Base-by-base conservation (phyloP, 2,329 filamentous ascomycete species). In the Thelonectria rubi region DNA sequence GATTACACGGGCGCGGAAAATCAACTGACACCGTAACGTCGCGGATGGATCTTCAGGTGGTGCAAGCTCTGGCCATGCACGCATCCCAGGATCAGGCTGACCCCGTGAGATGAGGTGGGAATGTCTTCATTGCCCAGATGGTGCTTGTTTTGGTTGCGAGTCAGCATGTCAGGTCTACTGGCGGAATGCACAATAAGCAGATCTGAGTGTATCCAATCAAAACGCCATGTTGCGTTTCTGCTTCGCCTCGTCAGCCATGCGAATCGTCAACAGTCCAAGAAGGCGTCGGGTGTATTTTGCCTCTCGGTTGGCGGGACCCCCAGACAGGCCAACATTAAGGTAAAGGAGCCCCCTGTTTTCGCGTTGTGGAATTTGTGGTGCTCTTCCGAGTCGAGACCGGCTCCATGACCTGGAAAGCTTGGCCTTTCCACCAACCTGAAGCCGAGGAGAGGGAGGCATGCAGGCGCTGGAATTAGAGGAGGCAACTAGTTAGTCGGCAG, bases 391-490 rank as follows among this genome's bases (percentile, higher is more conserved):
- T 55, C 53, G 32, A 55, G 53, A 48, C 53, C 53, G 24, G 45
- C 24, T 48, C 21, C 9, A 11, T 46, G 39, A 14, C 20, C 3
- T 56, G n/a, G 12, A 47, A 55, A 50, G 5, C 34, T 49, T 56
- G 54, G 21, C 51, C 11, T 20, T 55, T 30, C 58, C 46, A 47
- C 52, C 58, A 55, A 39, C 20, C 52, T 51, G 46, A 60, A 46
- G 37, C 40, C 39, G 5, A 21, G 39, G 34, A 49, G 26, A 30
- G 54, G 54, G 26, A 30, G 54, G 54, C 50, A n/a, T 53, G 46
- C 45, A 54, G 45, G 45, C 45, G 45, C 9, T 55, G 51, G 18
- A 39, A 45, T 51, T 46, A n/a, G 56, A 49, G 26, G 39, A 50
- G 26, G 43, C 58, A 40, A 34, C 42, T 46, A 46, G 37, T 45